Evolutionary conservation across 805 yeast genomes (phyloP).

Genomic region (Candida chilensis): DNA sequence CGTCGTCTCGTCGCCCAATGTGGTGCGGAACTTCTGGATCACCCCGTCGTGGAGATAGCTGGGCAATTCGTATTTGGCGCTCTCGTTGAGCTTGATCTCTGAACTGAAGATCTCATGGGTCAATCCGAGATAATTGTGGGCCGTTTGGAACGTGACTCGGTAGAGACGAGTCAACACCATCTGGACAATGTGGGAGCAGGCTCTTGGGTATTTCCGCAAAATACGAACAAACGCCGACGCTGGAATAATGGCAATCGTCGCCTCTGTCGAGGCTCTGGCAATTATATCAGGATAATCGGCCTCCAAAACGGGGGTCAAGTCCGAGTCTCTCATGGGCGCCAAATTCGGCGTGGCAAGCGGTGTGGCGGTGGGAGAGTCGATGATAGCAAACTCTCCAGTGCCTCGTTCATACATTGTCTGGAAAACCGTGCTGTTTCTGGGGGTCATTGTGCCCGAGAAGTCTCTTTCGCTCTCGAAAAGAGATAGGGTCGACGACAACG

Average conservation of each 20-base stretch:
- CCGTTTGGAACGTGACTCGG: conserved; percentile 86
- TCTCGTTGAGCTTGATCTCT: conserved; percentile 56
- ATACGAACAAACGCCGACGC: conserved; percentile 69
- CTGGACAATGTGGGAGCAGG: conserved; percentile 90
- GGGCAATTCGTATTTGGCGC: conserved; percentile 45
- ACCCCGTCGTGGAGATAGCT: conserved; percentile 52
- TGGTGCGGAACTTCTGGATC: conserved; percentile 33
- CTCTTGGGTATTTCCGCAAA: conserved; percentile 69
- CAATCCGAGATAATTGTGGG: conserved; percentile 78
- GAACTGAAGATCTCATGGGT: conserved; percentile 75
- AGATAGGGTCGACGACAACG: conserved; percentile 71
- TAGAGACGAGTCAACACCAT: conserved; percentile 82
- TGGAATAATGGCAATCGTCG: conserved; percentile 91
- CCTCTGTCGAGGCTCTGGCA: conserved; percentile 65
- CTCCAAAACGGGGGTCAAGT: no score
- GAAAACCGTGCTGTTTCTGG: no score
- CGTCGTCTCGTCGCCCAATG: no score
- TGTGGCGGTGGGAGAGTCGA: no score
- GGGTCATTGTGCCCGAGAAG: no score
- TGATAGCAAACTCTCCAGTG: no score
- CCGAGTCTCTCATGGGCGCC: no score
- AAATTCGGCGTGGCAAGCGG: no score
- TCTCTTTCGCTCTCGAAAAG: no score
- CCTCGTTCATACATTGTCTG: no score
- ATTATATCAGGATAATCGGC: conserved; percentile 33